Evolutionary conservation across 176 grass and related monocot species (phyloP).

Genomic region (Oryza glumipatula): DNA sequence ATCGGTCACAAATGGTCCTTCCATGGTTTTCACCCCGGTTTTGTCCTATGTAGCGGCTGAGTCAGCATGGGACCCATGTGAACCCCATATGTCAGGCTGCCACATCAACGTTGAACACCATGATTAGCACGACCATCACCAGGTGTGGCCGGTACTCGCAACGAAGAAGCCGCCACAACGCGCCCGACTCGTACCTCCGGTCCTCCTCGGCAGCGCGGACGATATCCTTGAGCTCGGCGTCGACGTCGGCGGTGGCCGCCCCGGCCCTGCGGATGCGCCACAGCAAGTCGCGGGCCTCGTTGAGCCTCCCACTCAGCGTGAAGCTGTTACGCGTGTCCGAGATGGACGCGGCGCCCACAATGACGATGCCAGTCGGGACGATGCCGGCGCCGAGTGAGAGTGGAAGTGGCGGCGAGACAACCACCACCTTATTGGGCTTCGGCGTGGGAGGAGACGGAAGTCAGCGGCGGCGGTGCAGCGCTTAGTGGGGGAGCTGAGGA

Average conservation of each 20-base stretch:
- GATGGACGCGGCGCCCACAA: constrained; percentile 53
- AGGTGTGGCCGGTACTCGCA: constrained; percentile 64
- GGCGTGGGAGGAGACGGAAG: no score
- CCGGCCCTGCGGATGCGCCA: constrained; percentile 48
- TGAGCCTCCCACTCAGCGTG: constrained; percentile 50
- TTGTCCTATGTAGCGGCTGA: no score
- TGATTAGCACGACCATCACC: constrained; percentile 59
- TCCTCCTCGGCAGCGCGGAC: constrained; percentile 36
- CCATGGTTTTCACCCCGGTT: no score
- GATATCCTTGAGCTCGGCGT: constrained; percentile 62
- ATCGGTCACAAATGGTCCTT: no score
- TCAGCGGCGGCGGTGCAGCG: no score
- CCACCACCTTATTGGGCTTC: no score
- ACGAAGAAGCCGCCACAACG: constrained; percentile 44
- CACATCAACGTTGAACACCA: constrained; percentile 48
- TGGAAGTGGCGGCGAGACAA: constrained; percentile 13
- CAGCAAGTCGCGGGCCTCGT: constrained; percentile 50
- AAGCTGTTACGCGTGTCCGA: constrained; percentile 75
- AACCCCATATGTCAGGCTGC: no score
- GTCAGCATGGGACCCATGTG: no score
- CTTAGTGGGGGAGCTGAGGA: no score
- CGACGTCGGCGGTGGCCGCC: constrained; percentile 14
- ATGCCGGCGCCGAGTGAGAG: constrained; percentile 68
- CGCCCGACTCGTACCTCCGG: constrained; percentile 40
- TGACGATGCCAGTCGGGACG: constrained; percentile 47